A percentile compares a stretch with the other conserved stretches of the same genome.
Conservation (phyloP, 2,329 filamentous ascomycete species). For the Fusarium albosuccineum region DNA sequence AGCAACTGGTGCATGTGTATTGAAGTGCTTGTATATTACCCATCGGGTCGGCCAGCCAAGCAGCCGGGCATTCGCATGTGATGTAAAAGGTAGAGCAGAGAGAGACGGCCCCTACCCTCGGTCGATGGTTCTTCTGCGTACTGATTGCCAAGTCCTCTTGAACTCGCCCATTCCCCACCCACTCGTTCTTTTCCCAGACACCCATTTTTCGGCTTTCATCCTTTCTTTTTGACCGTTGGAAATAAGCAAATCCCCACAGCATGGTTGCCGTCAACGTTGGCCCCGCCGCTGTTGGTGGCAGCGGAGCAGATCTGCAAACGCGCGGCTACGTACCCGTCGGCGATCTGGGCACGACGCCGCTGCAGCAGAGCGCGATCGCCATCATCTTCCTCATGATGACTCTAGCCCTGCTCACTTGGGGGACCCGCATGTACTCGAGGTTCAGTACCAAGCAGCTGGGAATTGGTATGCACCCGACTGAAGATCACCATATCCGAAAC, state of each 20-base stretch:
- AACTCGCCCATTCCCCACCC: neutral
- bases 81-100: neutral
- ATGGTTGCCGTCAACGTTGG: conserved; percentile 1
- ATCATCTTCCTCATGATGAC: conserved; percentile 37
- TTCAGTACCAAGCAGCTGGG: conserved; percentile 36
- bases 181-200: neutral
- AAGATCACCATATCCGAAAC: neutral
- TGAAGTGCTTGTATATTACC: neutral
- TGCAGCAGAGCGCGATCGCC: conserved; percentile 36
- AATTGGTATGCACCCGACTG: conserved; percentile 21
- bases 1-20: neutral
- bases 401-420: conserved; percentile 31
- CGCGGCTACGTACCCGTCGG: conserved; percentile 1
- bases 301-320: neutral
- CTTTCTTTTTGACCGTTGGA: conserved; percentile 1
- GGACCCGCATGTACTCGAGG: conserved; percentile 36
- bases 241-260: conserved; percentile 3
- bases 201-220: neutral
- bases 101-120: neutral
- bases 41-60: neutral
- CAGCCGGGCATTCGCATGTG: neutral
- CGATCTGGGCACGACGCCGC: conserved; percentile 21
- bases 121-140: neutral
- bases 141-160: conserved; percentile 1
- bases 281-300: conserved; percentile 1